Evolutionary conservation across 257 asterid species (phyloP).

Genomic region (Solanum habrochaites): DNA sequence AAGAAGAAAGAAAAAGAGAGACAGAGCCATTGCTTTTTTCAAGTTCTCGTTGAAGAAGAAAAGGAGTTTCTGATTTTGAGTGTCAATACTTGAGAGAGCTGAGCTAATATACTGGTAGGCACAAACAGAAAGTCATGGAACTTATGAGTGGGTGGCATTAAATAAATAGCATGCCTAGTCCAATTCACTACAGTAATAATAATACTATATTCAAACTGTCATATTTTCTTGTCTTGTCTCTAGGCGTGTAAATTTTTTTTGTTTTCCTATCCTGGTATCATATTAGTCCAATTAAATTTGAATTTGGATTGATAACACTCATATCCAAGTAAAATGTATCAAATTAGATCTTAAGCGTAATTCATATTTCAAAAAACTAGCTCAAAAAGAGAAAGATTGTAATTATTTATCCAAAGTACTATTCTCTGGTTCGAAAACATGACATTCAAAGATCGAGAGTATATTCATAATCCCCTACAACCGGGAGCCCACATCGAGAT

Average conservation of each 20-base stretch:
- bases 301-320: fast-evolving
- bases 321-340: fast-evolving
- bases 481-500: not conserved
- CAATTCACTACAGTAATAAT: not conserved
- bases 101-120: conserved; percentile 11
- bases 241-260: conserved; percentile 4
- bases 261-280: not conserved
- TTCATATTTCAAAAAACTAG: too few species aligned
- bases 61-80: not conserved
- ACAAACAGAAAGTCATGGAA: conserved; percentile 36
- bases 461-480: not conserved
- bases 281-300: not conserved
- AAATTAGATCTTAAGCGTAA: not conserved
- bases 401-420: not conserved
- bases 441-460: not conserved
- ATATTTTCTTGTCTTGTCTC: conserved; percentile 2
- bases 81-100: not conserved
- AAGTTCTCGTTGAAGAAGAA: not conserved
- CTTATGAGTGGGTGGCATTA: conserved; percentile 14
- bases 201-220: not conserved
- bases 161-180: conserved; percentile 33
- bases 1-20: conserved; percentile 19
- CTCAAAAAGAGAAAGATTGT: too few species aligned
- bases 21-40: conserved; percentile 10
- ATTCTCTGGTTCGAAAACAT: not conserved